Conservation (phyloP, 495 filamentous ascomycete genomes). For the Daldinia bambusicola region DNA sequence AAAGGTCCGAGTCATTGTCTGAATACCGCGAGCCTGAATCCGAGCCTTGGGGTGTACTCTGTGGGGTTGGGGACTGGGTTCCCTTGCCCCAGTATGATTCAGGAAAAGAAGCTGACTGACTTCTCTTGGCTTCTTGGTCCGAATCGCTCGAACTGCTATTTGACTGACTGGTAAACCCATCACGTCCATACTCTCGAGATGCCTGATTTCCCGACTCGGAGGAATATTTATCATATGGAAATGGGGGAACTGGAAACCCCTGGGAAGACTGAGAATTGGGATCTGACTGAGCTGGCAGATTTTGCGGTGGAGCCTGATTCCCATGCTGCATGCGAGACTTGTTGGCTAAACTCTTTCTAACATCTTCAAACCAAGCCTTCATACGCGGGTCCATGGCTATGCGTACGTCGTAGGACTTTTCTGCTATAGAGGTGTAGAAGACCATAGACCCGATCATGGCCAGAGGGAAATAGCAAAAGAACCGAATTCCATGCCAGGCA, state of each 20-base stretch:
- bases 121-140: neutral
- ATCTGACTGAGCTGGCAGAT: neutral
- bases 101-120: slow-evolving; percentile 13
- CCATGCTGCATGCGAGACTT: neutral
- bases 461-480: slow-evolving; percentile 2
- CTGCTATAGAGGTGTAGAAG: slow-evolving; percentile 20
- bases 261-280: slow-evolving; percentile 3
- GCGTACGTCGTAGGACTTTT: slow-evolving; percentile 6
- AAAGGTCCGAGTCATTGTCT: slow-evolving; percentile 49
- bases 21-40: neutral
- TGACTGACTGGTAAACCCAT: slow-evolving; percentile 9
- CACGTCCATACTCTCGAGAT: slow-evolving; percentile 13
- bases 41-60: slow-evolving; percentile 1
- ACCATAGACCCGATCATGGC: neutral
- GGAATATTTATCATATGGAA: neutral
- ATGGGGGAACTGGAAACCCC: neutral
- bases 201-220: slow-evolving; percentile 12
- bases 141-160: neutral
- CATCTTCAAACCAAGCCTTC: slow-evolving; percentile 15
- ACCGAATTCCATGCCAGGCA: slow-evolving; percentile 32
- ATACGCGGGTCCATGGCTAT: slow-evolving; percentile 25
- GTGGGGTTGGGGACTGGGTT: slow-evolving; percentile 9
- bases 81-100: slow-evolving; percentile 21
- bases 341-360: slow-evolving; percentile 4
- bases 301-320: neutral